These are phyloP conservation scores for Trichomonascus vanleenenianus DNA, from an alignment of 805 yeast genomes.

Conservation along the genomic window DNA sequence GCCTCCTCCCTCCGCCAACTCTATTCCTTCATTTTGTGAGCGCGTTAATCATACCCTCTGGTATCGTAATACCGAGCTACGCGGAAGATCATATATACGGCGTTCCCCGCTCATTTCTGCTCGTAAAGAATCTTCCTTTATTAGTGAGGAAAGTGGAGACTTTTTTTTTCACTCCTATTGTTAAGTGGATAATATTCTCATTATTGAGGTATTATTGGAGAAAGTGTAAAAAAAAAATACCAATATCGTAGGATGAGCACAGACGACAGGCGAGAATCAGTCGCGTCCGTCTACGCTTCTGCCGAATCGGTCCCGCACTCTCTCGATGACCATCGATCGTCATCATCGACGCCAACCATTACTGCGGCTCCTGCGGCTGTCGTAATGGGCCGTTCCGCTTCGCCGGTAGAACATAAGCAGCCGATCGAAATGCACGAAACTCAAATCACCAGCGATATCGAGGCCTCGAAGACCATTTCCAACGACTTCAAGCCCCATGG, in stretches of 20 bases:
- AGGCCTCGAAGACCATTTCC: not conserved
- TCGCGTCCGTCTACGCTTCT: conserved; percentile 1
- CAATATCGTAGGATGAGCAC: not conserved
- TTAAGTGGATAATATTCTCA: not conserved
- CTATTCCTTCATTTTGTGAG: too few species aligned
- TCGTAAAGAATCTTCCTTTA: not conserved
- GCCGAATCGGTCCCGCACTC: conserved; percentile 1
- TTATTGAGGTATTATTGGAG: not conserved
- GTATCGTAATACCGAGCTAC: too few species aligned
- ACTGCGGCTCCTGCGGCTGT: not conserved
- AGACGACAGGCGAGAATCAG: not conserved
- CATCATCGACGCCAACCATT: not conserved
- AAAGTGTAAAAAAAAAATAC: not conserved
- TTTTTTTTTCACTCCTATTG: not conserved
- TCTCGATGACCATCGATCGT: not conserved
- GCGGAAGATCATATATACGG: too few species aligned
- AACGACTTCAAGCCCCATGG: not conserved
- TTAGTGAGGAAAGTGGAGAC: not conserved
- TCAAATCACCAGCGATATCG: not conserved
- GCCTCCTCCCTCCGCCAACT: too few species aligned
- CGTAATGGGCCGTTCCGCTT: not conserved
- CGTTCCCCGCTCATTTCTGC: too few species aligned
- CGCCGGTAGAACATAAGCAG: not conserved
- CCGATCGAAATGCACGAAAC: not conserved
- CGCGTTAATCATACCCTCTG: too few species aligned